Evolutionary conservation across 2,329 filamentous ascomycete species (phyloP), one percentile per base, ranked within the genome.

Genomic region (Fusarium sp.): DNA sequence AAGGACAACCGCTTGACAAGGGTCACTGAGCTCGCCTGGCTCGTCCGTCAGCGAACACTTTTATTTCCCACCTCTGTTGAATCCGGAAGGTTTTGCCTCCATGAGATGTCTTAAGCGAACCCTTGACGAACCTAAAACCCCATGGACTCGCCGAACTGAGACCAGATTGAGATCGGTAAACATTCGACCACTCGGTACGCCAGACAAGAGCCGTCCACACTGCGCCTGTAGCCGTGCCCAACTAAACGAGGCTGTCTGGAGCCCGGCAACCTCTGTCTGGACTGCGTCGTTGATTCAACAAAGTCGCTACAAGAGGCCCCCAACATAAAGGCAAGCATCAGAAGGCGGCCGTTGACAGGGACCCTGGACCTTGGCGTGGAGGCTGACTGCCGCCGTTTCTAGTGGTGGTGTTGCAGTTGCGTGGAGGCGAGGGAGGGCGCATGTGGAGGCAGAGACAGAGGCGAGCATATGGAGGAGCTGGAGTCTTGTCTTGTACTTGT

Each of bases 331-430:
- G 37, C 50, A 37, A 41, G 37, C 54, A 60, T 56, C 60, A 61
- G 45, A 37, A 52, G 60, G 64, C 54, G 48, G 57, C 65, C 64
- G 58, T 62, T 37, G 69, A 67, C 67, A 75, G 61, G 68, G 74
- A 58, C 76, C 70, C 74, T 71, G 66, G 70, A 71, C 70, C 67
- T 72, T 77, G 76, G 39, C 43, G 45, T 54, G 60, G 58, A 77
- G 64, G 73, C 73, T 77, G 71, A 77, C 72, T 66, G 63, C 67
- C 65, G 65, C 66, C 39, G 52, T 61, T 59, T 56, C 67, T 66
- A 74, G 50, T 77, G 71, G 63, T 69, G 68, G 61, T 75, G 72
- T 60, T 64, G 50, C 48, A 61, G 39, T 62, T 69, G 43, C 48
- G 66, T 52, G 65, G 67, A 73, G 54, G 54, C 54, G 54, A 58